A percentile compares a stretch with the other conserved stretches of the same genome.
Conservation (phyloP, 75 land plant genomes). For the Sequoia sempervirens region DNA sequence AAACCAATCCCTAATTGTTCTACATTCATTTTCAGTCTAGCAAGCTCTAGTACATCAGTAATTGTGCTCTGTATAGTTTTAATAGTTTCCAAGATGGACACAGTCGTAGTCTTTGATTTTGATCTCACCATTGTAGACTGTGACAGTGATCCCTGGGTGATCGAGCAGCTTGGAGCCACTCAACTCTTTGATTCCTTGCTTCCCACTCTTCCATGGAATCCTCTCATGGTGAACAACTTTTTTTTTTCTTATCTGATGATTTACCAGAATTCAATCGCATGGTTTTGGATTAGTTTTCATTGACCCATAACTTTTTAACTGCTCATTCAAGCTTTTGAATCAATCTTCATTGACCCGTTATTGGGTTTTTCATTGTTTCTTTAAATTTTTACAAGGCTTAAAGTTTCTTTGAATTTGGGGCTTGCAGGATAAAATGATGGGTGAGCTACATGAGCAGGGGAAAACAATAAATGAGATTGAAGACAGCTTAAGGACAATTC, state of each 20-base stretch:
- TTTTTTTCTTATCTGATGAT: not conserved
- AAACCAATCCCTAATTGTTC: no score
- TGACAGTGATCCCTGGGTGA: conserved; percentile 87
- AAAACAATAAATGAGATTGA: conserved; percentile 62
- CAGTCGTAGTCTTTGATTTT: conserved; percentile 66
- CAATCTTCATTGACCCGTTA: not conserved
- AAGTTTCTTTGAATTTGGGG: not conserved
- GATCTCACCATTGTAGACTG: conserved; percentile 72
- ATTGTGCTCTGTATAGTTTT: not conserved
- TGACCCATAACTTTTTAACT: conserved; percentile 65
- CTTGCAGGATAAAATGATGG: conserved; percentile 80
- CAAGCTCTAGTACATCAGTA: no score
- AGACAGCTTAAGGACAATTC: conserved; percentile 35
- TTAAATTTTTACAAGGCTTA: not conserved
- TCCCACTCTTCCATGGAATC: conserved; percentile 59
- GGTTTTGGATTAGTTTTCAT: not conserved
- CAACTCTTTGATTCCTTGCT: conserved; percentile 43
- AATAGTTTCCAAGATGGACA: conserved; percentile 2
- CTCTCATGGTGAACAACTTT: conserved; percentile 40
- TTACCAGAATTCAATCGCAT: not conserved
- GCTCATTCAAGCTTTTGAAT: conserved; percentile 21
- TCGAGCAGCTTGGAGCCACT: conserved; percentile 55
- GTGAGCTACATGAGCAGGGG: conserved; percentile 58
- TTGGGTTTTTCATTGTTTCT: not conserved
- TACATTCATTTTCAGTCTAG: no score